Evolutionary conservation across 768 basidiomycete genomes (phyloP), one percentile per base, ranked within the genome.

Genomic region (Xerocomus spinulosus): DNA sequence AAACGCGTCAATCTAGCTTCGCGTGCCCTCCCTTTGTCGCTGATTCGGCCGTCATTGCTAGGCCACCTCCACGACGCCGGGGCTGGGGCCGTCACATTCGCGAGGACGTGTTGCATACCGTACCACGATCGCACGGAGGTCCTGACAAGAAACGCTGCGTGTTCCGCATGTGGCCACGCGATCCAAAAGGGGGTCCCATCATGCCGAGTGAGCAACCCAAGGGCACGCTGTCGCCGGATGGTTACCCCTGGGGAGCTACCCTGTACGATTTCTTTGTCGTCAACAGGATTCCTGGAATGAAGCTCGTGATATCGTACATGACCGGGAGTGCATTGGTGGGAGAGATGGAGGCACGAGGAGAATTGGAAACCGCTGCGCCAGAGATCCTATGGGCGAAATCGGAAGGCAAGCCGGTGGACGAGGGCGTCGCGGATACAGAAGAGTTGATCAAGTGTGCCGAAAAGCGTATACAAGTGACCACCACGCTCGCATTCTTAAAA

Each of bases 111-210:
- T 20, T 54, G 13, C 59, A 52, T 30, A 41, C 6, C 4, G 35
- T 50, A 9, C 51, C 53, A 1, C 1, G 1, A 12, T 24, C 32
- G 15, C 18, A n/a, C 4, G n/a, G n/a, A n/a, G 54, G 48, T 2
- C 21, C 24, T 0, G 0, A 7, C 13, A 34, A 14, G 12, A 60
- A 36, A 30, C 66, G 64, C 10, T 44, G 46, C 20, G 26, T 60
- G 0, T 57, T 67, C 35, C 47, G 59, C 3, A 1, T 6, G 2
- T 66, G 64, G 64, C 61, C 63, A 2, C 63, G 64, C 26, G 47
- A 54, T 20, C 61, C 57, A 0, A 43, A 53, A 0, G 63, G 66
- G 2, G 36, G 44, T 9, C 4, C 1, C 4, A 21, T 66, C n/a
- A 1, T 20, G 3, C 33, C 42, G 2, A 23, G 4, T 9, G 34